These are phyloP conservation scores for Stellera chamaejasme DNA, from an alignment of 345 rosid species.

Conservation along the genomic window DNA sequence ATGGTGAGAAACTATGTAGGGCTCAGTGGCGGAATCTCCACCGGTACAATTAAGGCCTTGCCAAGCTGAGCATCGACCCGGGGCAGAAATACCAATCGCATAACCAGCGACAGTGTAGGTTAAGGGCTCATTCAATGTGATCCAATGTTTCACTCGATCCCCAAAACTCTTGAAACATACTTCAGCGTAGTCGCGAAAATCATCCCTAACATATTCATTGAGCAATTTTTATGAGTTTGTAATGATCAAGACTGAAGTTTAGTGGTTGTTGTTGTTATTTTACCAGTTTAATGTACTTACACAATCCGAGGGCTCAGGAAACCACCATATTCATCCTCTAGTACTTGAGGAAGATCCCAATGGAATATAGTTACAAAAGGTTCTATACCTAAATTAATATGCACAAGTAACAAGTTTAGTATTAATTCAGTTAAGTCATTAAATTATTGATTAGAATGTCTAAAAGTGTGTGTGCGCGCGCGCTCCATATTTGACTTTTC, in stretches of 20 bases:
- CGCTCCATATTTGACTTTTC: no score
- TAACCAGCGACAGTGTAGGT: slow-evolving; percentile 9
- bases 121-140: slow-evolving; percentile 41
- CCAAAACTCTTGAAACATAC: slow-evolving; percentile 31
- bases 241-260: no score
- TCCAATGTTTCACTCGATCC: slow-evolving; percentile 37
- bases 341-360: slow-evolving; percentile 42
- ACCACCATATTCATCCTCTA: slow-evolving; percentile 47
- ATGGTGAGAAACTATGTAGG: slow-evolving; percentile 12
- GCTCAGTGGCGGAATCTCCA: slow-evolving; percentile 14
- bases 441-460: neutral
- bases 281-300: slow-evolving; percentile 16
- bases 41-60: neutral
- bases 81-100: neutral
- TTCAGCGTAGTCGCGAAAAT: slow-evolving; percentile 24
- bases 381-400: slow-evolving; percentile 21
- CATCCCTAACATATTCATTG: slow-evolving; percentile 12
- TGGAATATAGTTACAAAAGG: slow-evolving; percentile 37
- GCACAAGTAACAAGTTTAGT: neutral
- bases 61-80: slow-evolving; percentile 12
- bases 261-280: no score
- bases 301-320: slow-evolving; percentile 28
- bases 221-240: no score
- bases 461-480: neutral
- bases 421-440: neutral